Evolutionary conservation across 1,284 basidiomycete species (phyloP), one percentile per base, ranked within the genome.

Genomic region (Marasmius oreades): DNA sequence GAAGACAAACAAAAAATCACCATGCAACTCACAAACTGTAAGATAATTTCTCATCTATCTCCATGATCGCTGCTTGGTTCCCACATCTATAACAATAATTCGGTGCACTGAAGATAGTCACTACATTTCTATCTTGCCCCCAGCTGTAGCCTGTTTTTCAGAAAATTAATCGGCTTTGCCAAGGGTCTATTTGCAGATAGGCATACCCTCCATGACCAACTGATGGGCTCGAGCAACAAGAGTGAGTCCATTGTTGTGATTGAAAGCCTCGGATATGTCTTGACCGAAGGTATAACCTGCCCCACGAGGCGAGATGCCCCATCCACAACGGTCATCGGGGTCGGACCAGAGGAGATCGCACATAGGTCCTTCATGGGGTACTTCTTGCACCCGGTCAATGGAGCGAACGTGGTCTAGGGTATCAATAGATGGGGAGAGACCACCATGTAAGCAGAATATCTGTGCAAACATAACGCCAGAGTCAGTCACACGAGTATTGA

Each of bases 31-130:
- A 91, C 90, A 94, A 94, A 74, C 89, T 94, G 74, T 94, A 94
- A 60, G 92, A 92, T 83, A 95, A 80, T 80, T 95, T 95, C 82
- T 99, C 97, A 75, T 99, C 96, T 73, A 99, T 98, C 77, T 99
- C 96, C 90, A 99, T 97, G 72, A 99, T 99, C 51, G 97, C 97
- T 50, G 96, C 96, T 72, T 99, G 97, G 75, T 99, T 99, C 55
- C 96, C 96, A 72, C 97, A 99, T 71, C 97, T 85, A 81, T 99
- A 99, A 77, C 97, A 99, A 77, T 97, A 97, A 77, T 98, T 98
- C 50, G 96, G 96, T 65, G 96, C 96, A 62, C 95, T 98, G 79
- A 98, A 99, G 70, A 99, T 98, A 47, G 96, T 99, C 62, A 99
- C 96, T n/a, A 99, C 97, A 70, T 99, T 99, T 70, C 95, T 85